These are phyloP conservation scores for Exophiala sp. DNA, from an alignment of 2,329 filamentous ascomycete species.

Conservation along the genomic window DNA sequence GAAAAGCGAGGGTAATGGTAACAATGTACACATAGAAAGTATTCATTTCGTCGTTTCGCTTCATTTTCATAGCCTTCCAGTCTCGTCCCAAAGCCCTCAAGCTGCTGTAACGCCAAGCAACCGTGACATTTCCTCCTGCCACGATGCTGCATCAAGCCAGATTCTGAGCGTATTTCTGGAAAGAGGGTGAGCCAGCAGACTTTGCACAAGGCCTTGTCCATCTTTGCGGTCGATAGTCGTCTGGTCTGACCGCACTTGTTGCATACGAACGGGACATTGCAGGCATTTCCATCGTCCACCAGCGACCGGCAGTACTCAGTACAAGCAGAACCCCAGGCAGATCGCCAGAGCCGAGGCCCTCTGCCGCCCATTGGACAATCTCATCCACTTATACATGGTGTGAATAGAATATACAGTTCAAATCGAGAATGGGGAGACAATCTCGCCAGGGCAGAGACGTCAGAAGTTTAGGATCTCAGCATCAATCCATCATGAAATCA, in stretches of 20 bases:
- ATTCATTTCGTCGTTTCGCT: background rate
- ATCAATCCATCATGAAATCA: conserved; percentile 68
- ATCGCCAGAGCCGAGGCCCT: background rate
- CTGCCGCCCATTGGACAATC: background rate
- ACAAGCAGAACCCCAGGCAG: background rate
- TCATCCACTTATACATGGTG: conserved; percentile 16
- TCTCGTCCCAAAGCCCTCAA: background rate
- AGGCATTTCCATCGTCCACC: background rate
- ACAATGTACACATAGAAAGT: background rate
- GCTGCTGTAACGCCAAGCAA: conserved; percentile 25
- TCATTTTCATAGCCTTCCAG: background rate
- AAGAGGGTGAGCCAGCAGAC: background rate
- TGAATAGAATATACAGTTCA: conserved; percentile 12
- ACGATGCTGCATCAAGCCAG: background rate
- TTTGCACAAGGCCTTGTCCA: background rate
- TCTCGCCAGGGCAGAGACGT: background rate
- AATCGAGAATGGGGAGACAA: conserved; percentile 1
- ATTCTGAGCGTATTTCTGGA: background rate
- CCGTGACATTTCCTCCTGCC: conserved; percentile 10
- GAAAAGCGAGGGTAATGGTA: background rate
- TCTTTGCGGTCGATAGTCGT: background rate
- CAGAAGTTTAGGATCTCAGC: background rate
- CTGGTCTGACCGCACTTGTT: background rate
- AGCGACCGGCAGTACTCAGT: background rate
- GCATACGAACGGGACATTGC: background rate